Conservation (phyloP, 805 yeast species). For the Candida nonsorbophila region DNA sequence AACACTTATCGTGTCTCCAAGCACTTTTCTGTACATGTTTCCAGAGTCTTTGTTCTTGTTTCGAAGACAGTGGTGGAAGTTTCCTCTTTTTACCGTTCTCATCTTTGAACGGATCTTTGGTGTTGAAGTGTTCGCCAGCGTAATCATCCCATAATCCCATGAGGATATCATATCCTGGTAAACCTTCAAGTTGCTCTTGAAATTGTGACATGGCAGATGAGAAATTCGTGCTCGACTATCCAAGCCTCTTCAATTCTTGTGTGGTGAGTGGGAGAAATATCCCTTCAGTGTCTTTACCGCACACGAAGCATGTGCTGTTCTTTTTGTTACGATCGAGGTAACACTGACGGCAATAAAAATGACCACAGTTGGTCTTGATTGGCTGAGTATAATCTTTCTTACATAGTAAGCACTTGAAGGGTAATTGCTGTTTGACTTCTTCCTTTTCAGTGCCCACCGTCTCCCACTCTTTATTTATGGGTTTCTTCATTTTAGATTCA, state of each 20-base stretch:
- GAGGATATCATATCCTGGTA: conserved; percentile 57
- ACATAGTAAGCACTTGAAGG: conserved; percentile 63
- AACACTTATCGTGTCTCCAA: conserved; percentile 82
- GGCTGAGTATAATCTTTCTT: conserved; percentile 50
- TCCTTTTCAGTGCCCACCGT: conserved; percentile 19
- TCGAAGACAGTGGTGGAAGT: conserved; percentile 47
- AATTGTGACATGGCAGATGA: conserved; percentile 14
- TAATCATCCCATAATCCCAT: conserved; percentile 59
- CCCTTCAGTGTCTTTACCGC: conserved; percentile 59
- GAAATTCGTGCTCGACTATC: not conserved
- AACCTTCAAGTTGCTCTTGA: conserved; percentile 20
- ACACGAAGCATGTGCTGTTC: conserved; percentile 47
- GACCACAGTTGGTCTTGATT: conserved; percentile 55
- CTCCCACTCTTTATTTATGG: conserved; percentile 69
- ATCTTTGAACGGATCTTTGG: conserved; percentile 64
- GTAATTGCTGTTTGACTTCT: conserved; percentile 20
- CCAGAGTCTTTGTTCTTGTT: conserved; percentile 64
- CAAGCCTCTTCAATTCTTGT: conserved; percentile 1
- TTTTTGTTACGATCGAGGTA: conserved; percentile 44
- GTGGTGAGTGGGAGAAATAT: conserved; percentile 38
- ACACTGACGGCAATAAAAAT: conserved; percentile 60
- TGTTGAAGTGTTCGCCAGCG: conserved; percentile 61
- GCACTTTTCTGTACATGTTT: conserved; percentile 69
- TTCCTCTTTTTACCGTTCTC: conserved; percentile 55
- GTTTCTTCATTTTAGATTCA: conserved; percentile 69